Conservation (phyloP, 2,329 filamentous ascomycete species). For the Ophiostoma sp. region DNA sequence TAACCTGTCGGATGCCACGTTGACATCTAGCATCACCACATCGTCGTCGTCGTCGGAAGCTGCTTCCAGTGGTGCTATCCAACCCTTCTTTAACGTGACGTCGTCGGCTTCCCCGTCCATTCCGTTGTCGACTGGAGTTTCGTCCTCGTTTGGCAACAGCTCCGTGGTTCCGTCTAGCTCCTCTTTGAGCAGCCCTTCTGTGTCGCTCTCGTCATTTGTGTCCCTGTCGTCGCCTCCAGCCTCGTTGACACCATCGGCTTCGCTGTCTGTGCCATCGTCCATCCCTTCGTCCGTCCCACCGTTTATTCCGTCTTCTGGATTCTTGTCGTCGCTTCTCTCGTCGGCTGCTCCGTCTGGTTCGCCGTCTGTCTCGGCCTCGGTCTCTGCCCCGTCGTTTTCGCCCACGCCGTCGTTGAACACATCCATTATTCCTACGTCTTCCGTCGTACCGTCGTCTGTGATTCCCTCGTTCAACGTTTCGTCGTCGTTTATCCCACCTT, state of each 20-base stretch:
- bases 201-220: background rate
- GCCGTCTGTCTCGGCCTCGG: background rate
- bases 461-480: background rate
- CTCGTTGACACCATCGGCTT: background rate
- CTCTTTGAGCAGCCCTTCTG: background rate
- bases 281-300: background rate
- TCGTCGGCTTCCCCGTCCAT: background rate
- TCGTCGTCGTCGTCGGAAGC: background rate
- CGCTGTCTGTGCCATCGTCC: background rate
- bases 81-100: background rate
- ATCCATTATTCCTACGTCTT: background rate
- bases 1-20: background rate
- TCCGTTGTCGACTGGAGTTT: background rate
- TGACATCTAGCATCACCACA: background rate
- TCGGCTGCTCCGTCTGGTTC: background rate
- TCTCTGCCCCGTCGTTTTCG: background rate
- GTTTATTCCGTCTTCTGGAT: background rate
- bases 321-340: slow-evolving; percentile 2
- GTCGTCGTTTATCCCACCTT: background rate
- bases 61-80: background rate
- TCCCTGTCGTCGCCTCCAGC: background rate
- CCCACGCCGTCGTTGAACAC: background rate
- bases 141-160: background rate
- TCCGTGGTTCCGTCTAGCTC: background rate
- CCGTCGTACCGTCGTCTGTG: background rate